These are phyloP conservation scores for carrot (Daucus carota) DNA, from an alignment of 129 eudicot species.

Conservation along the genomic window DNA sequence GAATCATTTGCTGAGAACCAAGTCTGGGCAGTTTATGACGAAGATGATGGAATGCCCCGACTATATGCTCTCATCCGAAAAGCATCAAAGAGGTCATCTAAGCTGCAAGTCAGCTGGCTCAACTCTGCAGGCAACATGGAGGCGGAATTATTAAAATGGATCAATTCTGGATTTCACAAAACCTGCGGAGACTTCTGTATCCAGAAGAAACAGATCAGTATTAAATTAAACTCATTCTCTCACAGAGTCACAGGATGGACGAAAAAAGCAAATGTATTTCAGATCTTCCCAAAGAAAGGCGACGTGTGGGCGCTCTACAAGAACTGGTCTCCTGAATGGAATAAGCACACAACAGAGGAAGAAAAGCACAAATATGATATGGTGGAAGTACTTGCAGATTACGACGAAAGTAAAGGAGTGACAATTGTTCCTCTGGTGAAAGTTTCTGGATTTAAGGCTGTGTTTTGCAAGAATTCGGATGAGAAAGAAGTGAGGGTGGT, in stretches of 20 bases:
- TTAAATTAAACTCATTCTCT: slow-evolving; percentile 50
- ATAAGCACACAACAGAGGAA: slow-evolving; percentile 37
- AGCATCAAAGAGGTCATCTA: slow-evolving; percentile 50
- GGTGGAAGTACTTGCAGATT: slow-evolving; percentile 47
- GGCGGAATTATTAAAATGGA: slow-evolving; percentile 49
- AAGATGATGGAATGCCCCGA: slow-evolving; percentile 90
- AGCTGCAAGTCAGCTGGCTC: slow-evolving; percentile 26
- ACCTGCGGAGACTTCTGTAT: slow-evolving; percentile 54
- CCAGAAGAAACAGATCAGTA: slow-evolving; percentile 28
- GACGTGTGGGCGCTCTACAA: slow-evolving; percentile 62
- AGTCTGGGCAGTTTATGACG: slow-evolving; percentile 85
- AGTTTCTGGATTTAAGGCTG: slow-evolving; percentile 65
- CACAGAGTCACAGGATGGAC: slow-evolving; percentile 43
- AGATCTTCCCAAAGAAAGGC: slow-evolving; percentile 45
- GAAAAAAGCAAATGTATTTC: slow-evolving; percentile 40
- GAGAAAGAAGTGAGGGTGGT: slow-evolving; percentile 20
- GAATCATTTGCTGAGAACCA: slow-evolving; percentile 46
- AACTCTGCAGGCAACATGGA: slow-evolving; percentile 34
- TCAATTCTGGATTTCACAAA: slow-evolving; percentile 53
- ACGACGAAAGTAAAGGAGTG: slow-evolving; percentile 38
- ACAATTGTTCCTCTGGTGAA: slow-evolving; percentile 43
- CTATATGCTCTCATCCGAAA: slow-evolving; percentile 58
- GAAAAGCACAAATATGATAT: slow-evolving; percentile 42
- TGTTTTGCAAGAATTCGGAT: slow-evolving; percentile 39
- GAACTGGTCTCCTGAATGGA: slow-evolving; percentile 66